Evolutionary conservation across 495 filamentous ascomycete species (phyloP).

Genomic region (Hypomontagnella submonticulosa): DNA sequence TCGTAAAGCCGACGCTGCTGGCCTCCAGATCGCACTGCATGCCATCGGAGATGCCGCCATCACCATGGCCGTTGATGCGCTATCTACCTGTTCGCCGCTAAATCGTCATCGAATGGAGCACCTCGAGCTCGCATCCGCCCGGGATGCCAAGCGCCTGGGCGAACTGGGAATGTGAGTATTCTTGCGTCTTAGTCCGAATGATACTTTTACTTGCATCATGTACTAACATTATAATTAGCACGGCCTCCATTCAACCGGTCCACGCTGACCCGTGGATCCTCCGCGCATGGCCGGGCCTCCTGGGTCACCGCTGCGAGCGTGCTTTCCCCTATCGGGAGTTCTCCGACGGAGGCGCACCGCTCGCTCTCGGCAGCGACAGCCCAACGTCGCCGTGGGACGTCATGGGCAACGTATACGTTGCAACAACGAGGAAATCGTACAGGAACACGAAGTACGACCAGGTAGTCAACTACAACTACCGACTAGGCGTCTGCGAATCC

Average conservation of each 20-base stretch:
- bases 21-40: slow-evolving; percentile 71
- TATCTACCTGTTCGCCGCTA: slow-evolving; percentile 56
- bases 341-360: slow-evolving; percentile 59
- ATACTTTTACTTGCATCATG: background rate
- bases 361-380: slow-evolving; percentile 70
- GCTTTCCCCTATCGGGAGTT: slow-evolving; percentile 74
- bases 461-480: slow-evolving; percentile 65
- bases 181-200: background rate
- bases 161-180: slow-evolving; percentile 57
- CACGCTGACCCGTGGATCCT: slow-evolving; percentile 74
- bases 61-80: slow-evolving; percentile 64
- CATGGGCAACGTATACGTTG: slow-evolving; percentile 67
- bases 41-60: slow-evolving; percentile 72
- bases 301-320: slow-evolving; percentile 64
- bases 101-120: slow-evolving; percentile 71
- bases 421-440: slow-evolving; percentile 66
- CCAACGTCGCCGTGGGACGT: slow-evolving; percentile 68
- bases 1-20: slow-evolving; percentile 61
- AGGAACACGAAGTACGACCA: slow-evolving; percentile 57
- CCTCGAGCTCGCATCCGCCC: slow-evolving; percentile 66
- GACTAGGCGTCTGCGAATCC: slow-evolving; percentile 63
- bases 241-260: slow-evolving; percentile 71
- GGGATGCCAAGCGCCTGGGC: slow-evolving; percentile 64
- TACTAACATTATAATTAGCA: slow-evolving; percentile 41
- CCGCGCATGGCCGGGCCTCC: slow-evolving; percentile 66